Evolutionary conservation across 805 yeast genomes (phyloP).

Genomic region (Metschnikowia reukaufii): DNA sequence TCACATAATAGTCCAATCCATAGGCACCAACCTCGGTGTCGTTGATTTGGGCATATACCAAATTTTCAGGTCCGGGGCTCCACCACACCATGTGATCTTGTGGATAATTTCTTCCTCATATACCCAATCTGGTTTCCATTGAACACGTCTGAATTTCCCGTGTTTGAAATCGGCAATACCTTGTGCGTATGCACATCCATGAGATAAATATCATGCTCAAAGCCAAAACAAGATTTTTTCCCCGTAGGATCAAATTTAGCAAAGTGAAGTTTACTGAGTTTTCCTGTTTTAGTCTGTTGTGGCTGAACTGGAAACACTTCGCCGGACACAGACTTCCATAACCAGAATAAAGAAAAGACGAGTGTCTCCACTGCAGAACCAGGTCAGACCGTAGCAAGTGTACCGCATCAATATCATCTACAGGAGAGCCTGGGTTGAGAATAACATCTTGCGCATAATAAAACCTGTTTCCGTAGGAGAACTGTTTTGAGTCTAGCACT

Average conservation of each 20-base stretch:
- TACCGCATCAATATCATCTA: constrained; percentile 42
- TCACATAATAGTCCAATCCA: constrained; percentile 52
- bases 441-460: constrained; percentile 30
- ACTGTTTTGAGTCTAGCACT: constrained; percentile 31
- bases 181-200: constrained; percentile 32
- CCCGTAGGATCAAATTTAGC: constrained; percentile 64
- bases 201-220: constrained; percentile 54
- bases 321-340: constrained; percentile 27
- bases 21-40: constrained; percentile 59
- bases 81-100: constrained; percentile 68
- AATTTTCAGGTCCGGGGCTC: constrained; percentile 59
- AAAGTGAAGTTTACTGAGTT: constrained; percentile 27
- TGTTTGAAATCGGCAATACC: constrained; percentile 42
- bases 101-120: constrained; percentile 78
- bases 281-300: constrained; percentile 10
- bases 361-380: constrained; percentile 44
- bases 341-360: constrained; percentile 40
- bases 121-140: constrained; percentile 84
- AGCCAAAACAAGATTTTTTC: constrained; percentile 55
- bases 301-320: constrained; percentile 38
- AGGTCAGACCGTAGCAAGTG: constrained; percentile 58
- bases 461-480: constrained; percentile 44
- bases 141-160: constrained; percentile 52
- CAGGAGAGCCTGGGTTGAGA: constrained; percentile 41
- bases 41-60: constrained; percentile 57